phyloP scores from a whole-genome alignment of 306 rosid species.

The apple (Malus domestica) region ASM211411v1 NC_041800.1:3818001-3818500 shows the following conservation, averaged over 20 bases:
- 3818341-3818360: too few species aligned
- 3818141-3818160: not conserved
- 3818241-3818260: not conserved
- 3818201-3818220: not conserved
- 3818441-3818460: not conserved
- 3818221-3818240: not conserved
- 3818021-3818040: not conserved
- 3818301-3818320: too few species aligned
- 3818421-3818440: too few species aligned
- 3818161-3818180: not conserved
- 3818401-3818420: too few species aligned
- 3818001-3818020: not conserved
- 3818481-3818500: slow-evolving; percentile 23
- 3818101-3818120: not conserved
- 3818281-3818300: not conserved
- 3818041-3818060: not conserved
- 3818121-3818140: not conserved
- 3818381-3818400: too few species aligned
- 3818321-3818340: too few species aligned
- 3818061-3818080: not conserved
- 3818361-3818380: too few species aligned
- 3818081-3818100: not conserved
- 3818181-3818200: not conserved
- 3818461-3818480: not conserved
- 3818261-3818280: not conserved